Evolutionary conservation across 805 yeast species (phyloP).

Genomic region (Candida yuanshanica): DNA sequence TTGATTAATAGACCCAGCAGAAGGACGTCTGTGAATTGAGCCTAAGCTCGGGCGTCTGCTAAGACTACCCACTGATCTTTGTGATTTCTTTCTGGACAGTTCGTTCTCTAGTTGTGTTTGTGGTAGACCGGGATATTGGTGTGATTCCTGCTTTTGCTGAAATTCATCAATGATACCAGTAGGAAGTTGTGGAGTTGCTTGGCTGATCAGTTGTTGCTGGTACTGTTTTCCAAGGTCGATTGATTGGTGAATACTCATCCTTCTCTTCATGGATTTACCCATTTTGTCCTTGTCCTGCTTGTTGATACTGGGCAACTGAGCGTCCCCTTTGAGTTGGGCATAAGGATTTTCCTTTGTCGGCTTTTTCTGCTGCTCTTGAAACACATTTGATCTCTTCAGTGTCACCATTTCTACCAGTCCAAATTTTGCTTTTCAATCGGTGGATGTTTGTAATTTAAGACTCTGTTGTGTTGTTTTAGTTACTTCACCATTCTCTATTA

Average conservation of each 20-base stretch:
- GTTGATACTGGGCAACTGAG: conserved; percentile 28
- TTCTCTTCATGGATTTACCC: conserved; percentile 37
- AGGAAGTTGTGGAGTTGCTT: conserved; percentile 27
- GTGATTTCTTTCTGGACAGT: conserved; percentile 1
- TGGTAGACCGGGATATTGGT: conserved; percentile 5
- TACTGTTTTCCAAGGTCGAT: conserved; percentile 12
- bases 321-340: conserved; percentile 15
- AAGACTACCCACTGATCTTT: not conserved
- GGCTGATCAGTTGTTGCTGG: conserved; percentile 4
- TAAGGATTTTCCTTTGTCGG: conserved; percentile 16
- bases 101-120: conserved; percentile 6
- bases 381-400: conserved; percentile 5
- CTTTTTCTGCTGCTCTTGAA: not conserved
- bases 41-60: not conserved
- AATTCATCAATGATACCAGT: conserved; percentile 15
- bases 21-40: not conserved
- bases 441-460: not conserved
- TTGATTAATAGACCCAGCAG: not conserved
- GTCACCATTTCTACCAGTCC: conserved; percentile 12
- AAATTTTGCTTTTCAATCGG: no score
- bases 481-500: not conserved
- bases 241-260: conserved; percentile 36
- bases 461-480: not conserved
- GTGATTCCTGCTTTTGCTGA: conserved; percentile 6
- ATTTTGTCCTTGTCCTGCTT: conserved; percentile 32